These are phyloP conservation scores for Nemania abortiva DNA, from an alignment of 2,329 filamentous ascomycete species.

Conservation along the genomic window DNA sequence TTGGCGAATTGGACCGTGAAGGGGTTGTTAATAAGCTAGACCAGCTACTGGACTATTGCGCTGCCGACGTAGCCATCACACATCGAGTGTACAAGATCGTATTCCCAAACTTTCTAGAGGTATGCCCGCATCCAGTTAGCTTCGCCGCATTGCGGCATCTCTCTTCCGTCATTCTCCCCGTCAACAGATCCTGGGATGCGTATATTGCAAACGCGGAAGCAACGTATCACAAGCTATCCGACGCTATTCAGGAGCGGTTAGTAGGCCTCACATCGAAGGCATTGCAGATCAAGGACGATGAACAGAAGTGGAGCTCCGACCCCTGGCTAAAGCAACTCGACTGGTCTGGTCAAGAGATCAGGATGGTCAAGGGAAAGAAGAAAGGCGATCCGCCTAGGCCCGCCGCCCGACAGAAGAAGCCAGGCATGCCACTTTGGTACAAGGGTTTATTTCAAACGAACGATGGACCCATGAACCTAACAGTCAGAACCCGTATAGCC, in stretches of 20 bases:
- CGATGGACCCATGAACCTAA: slow-evolving; percentile 77
- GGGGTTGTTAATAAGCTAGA: slow-evolving; percentile 80
- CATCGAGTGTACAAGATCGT: slow-evolving; percentile 95
- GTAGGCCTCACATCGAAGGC: slow-evolving; percentile 81
- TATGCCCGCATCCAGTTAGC: slow-evolving; percentile 96
- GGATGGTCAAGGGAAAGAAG: slow-evolving; percentile 91
- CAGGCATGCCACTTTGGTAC: slow-evolving; percentile 96
- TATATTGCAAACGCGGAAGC: slow-evolving; percentile 88
- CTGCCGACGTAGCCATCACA: slow-evolving; percentile 91
- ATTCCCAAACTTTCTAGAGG: slow-evolving; percentile 87
- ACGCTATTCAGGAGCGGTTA: slow-evolving; percentile 82
- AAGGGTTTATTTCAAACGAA: slow-evolving; percentile 85
- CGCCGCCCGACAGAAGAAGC: slow-evolving; percentile 87
- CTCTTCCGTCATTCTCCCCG: slow-evolving; percentile 91
- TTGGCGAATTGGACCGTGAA: slow-evolving; percentile 81
- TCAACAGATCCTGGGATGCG: slow-evolving; percentile 86
- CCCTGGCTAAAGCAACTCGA: slow-evolving; percentile 95
- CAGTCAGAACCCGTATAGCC: slow-evolving; percentile 88
- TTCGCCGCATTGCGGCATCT: slow-evolving; percentile 94
- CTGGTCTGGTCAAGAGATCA: slow-evolving; percentile 93
- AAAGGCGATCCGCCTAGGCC: slow-evolving; percentile 84
- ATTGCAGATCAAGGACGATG: slow-evolving; percentile 76
- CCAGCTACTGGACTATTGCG: slow-evolving; percentile 91
- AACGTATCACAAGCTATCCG: slow-evolving; percentile 81
- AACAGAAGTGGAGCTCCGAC: slow-evolving; percentile 78